Evolutionary conservation across 495 filamentous ascomycete species (phyloP), one percentile per base, ranked within the genome.

Genomic region (Delitschia confertaspora): DNA sequence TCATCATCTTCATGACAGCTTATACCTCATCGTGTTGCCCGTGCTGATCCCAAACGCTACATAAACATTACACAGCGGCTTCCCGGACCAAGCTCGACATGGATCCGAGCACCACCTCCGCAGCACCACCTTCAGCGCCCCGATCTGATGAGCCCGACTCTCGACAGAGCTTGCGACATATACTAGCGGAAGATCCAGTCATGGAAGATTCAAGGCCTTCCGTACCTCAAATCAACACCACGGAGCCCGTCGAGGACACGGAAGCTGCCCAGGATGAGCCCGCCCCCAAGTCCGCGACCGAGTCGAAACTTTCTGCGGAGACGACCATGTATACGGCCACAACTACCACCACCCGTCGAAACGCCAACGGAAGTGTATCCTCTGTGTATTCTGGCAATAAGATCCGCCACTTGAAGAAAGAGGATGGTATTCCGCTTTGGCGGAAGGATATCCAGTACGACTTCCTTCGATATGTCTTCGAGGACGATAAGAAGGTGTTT

Each of bases 371-470:
- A 10, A 76, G 73, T 26, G 76, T 78, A 36, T 78, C 73, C 4
- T 79, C 80, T 6, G 76, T 83, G 35, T 82, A 82, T 53, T 81
- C 84, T 11, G 88, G 88, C n/a, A 84, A 85, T 59, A 96, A 95
- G 66, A 93, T 98, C 25, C 70, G 83, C 42, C 89, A 96, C 61
- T 69, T 98, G 31, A 98, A 98, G 69, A 96, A 96, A 60, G 88
- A 95, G 38, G 91, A 98, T 63, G 91, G 91, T 47, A 83, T 93
- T 32, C 93, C 91, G 9, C 72, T 98, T 6, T 98, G 91, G 91
- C 75, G 91, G 60, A 88, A 85, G 62, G 91, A 98, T 64, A 98
- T 98, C 32, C 91, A 98, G 60, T 89, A 87, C 62, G 85, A 95
- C 57, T 98, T 98, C 53, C 75, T 98, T 44, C 80, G 78, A 55